Evolutionary conservation across 371 early-diverging fungal species (phyloP), one percentile per base, ranked within the genome.

Genomic region (Smittium mucronatum): DNA sequence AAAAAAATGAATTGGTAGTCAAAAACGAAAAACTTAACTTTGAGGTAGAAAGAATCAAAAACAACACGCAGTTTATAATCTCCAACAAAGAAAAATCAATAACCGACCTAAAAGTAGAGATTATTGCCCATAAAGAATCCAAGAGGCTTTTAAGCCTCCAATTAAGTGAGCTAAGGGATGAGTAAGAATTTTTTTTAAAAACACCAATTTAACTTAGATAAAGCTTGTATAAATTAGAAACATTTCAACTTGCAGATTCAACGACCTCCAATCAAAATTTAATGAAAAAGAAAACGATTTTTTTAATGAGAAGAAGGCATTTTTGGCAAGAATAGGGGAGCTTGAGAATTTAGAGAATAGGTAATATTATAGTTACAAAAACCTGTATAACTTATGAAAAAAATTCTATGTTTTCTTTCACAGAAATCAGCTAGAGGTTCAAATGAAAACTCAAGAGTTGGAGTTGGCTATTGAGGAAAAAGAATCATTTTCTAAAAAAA

Each of bases 221-320:
- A n/a, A n/a, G 16, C 28, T 26, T 5, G 26, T 59, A 59, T 59
- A 5, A 16, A n/a, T n/a, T 59, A 59, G 11, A 21, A 21, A 26
- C 28, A 16, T 16, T 59, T 2, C 26, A 15, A 16, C 2, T 59
- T 59, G 2, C 15, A 59, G 59, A 28, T 59, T n/a, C 28, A 59
- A 59, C 26, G 26, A 26, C n/a, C 59, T 59, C n/a, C 59, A 59
- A 59, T 5, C 11, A 16, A 59, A 28, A 59, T 59, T 16, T 15
- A 59, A 59, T 26, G 59, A 59, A 28, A 28, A n/a, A 5, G 59
- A 59, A 16, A 59, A 59, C 28, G 59, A 59, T 28, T n/a, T n/a
- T n/a, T 59, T 59, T 59, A 59, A n/a, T 26, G 59, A 59, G 26
- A 59, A 59, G 26, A 59, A 26, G 26, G 59, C n/a, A 16, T 59